Percentiles rank a stretch among this genome's conserved stretches.
phyloP scores from a whole-genome alignment of 345 rosid genomes.

The Syzygium jambos region DNA sequence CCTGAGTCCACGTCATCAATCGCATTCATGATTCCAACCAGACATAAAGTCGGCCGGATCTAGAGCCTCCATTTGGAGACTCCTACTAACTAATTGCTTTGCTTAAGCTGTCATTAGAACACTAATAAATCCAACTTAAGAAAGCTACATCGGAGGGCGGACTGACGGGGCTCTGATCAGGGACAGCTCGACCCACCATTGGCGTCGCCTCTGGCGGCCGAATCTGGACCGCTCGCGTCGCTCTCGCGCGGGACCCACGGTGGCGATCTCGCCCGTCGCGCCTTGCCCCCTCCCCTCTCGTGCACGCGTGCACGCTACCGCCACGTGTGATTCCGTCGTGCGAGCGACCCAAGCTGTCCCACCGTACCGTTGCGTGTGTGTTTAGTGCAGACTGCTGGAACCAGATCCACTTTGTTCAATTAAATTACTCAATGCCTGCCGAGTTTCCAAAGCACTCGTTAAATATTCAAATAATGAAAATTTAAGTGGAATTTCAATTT shows the following conservation, averaged over 20 bases:
- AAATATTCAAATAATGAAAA: background rate
- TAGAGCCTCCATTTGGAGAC: background rate
- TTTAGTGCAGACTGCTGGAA: background rate
- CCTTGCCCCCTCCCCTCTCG: background rate
- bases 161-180: background rate
- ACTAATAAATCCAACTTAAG: too few species aligned
- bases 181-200: background rate
- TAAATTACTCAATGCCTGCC: background rate
- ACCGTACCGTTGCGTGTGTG: background rate
- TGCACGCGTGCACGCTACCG: background rate
- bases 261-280: background rate
- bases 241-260: background rate
- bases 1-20: background rate
- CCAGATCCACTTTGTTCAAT: background rate
- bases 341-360: background rate
- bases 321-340: background rate
- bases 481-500: background rate
- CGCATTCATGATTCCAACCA: background rate
- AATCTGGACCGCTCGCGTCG: background rate
- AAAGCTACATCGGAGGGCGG: too few species aligned
- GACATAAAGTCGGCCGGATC: background rate
- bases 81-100: background rate
- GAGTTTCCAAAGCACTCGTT: background rate
- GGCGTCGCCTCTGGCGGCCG: background rate
- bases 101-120: background rate